Percentiles rank a stretch among this genome's conserved stretches.
phyloP scores from a whole-genome alignment of 768 basidiomycete genomes.

The Erythrobasidium yunnanense region DNA sequence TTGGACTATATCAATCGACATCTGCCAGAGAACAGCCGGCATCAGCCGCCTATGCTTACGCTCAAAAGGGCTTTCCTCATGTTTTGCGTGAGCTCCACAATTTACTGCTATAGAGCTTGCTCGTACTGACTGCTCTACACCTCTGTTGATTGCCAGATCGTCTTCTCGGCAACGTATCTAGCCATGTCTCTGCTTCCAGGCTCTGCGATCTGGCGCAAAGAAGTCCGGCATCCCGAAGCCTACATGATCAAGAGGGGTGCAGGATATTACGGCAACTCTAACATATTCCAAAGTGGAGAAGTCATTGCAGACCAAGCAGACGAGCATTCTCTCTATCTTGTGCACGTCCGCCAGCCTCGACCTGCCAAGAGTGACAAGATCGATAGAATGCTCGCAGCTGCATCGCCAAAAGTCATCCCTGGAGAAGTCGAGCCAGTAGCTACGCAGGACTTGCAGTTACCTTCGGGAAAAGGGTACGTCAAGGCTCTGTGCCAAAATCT shows the following conservation, averaged over 20 bases:
- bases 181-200: slow-evolving; percentile 1
- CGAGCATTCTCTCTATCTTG: slow-evolving; percentile 7
- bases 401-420: not conserved
- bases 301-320: slow-evolving; percentile 4
- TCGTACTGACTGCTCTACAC: not conserved
- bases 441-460: not conserved
- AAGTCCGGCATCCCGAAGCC: not conserved
- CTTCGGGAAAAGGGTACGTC: not conserved
- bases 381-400: not conserved
- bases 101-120: not conserved
- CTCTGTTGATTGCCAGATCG: not conserved
- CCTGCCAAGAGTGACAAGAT: no score
- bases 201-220: not conserved
- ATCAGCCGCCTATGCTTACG: not conserved
- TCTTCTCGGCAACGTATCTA: slow-evolving; percentile 22
- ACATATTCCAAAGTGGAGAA: slow-evolving; percentile 19
- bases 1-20: slow-evolving; percentile 9
- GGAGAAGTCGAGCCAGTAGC: not conserved
- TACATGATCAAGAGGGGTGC: not conserved
- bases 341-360: not conserved
- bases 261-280: slow-evolving; percentile 20
- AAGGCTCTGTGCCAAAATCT: not conserved
- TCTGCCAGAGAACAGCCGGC: not conserved
- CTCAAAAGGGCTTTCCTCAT: slow-evolving; percentile 10
- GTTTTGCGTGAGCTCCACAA: slow-evolving; percentile 5